Base-by-base conservation (phyloP, 225 moss, liverwort and hornwort genomes). In the Lunularia cruciata region DNA sequence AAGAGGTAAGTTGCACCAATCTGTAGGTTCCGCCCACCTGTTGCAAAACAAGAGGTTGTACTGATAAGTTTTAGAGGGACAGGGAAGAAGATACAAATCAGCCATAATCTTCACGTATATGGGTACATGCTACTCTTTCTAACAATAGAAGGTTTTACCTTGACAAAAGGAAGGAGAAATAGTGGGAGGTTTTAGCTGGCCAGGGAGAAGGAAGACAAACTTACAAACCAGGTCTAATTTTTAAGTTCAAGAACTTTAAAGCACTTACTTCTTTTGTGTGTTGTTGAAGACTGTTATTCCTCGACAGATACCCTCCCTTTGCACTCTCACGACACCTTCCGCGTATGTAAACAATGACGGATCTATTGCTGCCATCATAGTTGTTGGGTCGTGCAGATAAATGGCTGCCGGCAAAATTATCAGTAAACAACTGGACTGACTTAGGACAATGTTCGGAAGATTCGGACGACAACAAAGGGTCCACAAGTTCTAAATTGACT, bases 321-420 rank as follows among this genome's bases (percentile, higher is more conserved):
- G 98, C 43, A 98, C 98, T 73, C 98, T 82, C 8, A 98, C 83
- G 46, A 82, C 91, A 72, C 98, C 98, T 68, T 80, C 40, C 31
- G 76, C 57, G 36, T 77, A 93, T 36, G 98, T 93, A 74, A 98
- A 73, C 42, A 93, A 76, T 32, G 98, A 89, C 59, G 93, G 88
- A 74, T 93, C 86, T 55, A 98, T 79, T 47, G 91, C 91, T 47
- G 98, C 98, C 81, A 98, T 84, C 84, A 98, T 84, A 51, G 98
- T 98, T 74, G 91, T 83, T 2, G 93, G 98, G 56, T 98, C 98
- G 72, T 98, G 98, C 76, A 98, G 73, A 77, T 86, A 98, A 52
- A 98, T 89, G 22, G 88, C 98, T 98, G 86, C 77, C 77, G n/a
- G n/a, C n/a, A n/a, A n/a, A n/a, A n/a, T n/a, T n/a, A n/a, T n/a